phyloP scores from a whole-genome alignment of 176 grass and related monocot genomes.

The Aegilops tauschii region DNA sequence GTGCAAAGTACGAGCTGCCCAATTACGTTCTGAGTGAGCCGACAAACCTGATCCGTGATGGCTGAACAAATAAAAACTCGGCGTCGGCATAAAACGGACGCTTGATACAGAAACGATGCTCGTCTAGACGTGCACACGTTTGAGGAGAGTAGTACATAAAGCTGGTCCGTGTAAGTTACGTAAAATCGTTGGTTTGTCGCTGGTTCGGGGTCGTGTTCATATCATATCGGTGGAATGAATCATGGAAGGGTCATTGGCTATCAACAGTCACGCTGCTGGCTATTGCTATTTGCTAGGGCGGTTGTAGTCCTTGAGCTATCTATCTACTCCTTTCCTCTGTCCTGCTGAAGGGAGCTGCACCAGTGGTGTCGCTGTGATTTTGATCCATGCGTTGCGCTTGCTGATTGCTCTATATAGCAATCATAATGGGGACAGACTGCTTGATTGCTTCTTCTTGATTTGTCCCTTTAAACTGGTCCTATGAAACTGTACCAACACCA shows the following conservation, averaged over 20 bases:
- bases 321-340: background rate
- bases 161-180: constrained; percentile 6
- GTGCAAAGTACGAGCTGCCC: constrained; percentile 87
- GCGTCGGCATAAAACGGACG: background rate
- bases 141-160: background rate
- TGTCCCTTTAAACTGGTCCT: background rate
- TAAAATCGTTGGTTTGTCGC: constrained; percentile 7
- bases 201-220: background rate
- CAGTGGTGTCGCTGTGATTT: background rate
- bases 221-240: no score
- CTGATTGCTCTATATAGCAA: background rate
- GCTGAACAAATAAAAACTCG: constrained; percentile 19
- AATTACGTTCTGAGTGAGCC: constrained; percentile 89
- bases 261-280: no score
- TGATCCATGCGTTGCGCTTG: background rate
- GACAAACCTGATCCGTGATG: constrained; percentile 70
- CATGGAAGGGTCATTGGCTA: background rate
- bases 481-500: background rate
- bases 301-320: background rate
- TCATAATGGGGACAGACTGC: background rate
- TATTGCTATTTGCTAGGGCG: no score
- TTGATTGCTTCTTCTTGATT: background rate
- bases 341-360: background rate
- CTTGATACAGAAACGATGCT: background rate
- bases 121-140: background rate